Base-by-base conservation (phyloP, 306 rosid genomes). In the Dalbergia cochinchinensis region DNA sequence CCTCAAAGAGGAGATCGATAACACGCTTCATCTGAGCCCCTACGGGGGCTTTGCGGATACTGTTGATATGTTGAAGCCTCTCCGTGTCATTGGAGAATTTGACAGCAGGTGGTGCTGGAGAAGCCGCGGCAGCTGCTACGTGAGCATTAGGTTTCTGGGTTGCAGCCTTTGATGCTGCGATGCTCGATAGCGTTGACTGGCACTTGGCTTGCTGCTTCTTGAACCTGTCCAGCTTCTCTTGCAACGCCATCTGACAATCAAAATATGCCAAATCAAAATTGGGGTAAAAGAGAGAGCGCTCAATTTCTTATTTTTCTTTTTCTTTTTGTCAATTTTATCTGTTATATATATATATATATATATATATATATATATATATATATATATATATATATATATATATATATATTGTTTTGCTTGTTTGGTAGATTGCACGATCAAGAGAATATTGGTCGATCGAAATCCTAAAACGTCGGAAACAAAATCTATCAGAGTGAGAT, bases 1-100 rank as follows among this genome's bases (percentile, higher is more conserved):
- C 99, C 97, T 96, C 97, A 4, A 82, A 82, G 55, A 96, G 87
- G 55, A 91, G 90, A 90, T 83, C 86, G n/a, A 96, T 93, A 71
- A 96, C 98, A 50, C 98, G 92, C 91, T 93, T 96, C 85, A 96
- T 96, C 86, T 96, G 99, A 72, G 98, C 96, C 65, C 99, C 98
- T 0, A 92, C 98, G 0, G 97, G 96, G 47, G 90, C 87, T 77
- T 93, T 96, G 53, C 98, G 87, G 0, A 96, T 93, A 80, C 91
- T 88, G 63, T 91, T 91, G 5, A 93, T 90, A 19, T 91, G 96
- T 62, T 96, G 99, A 72, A 96, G 98, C 65, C 99, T 90, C 84
- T 93, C 99, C 0, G 98, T 96, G 60, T 96, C 99, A 77, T 84
- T 93, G 4, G 99, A 96, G 64, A 96, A 93, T 79, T 93, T 96